These are phyloP conservation scores for Ogataea sp. DNA, from an alignment of 805 yeast species.

Conservation along the genomic window DNA sequence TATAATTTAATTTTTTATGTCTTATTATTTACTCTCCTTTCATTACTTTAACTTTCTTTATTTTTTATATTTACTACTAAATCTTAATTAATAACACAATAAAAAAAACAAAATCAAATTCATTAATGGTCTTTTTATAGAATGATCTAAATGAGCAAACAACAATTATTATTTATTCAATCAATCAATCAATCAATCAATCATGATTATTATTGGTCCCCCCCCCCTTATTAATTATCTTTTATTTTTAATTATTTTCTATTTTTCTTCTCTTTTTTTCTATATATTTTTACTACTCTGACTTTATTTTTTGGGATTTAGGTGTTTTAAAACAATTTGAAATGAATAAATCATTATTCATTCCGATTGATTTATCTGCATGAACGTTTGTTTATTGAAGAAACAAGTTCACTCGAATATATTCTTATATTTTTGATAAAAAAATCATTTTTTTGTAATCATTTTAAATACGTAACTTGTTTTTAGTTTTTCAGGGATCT, in stretches of 20 bases:
- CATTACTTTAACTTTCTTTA: background rate
- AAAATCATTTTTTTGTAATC: too few relatives aligned
- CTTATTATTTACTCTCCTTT: background rate
- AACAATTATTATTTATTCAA: background rate
- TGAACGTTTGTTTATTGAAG: constrained; percentile 34
- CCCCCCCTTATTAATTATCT: background rate
- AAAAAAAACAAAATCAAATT: too few relatives aligned
- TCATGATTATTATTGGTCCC: background rate
- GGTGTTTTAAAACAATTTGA: background rate
- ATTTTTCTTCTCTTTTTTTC: background rate
- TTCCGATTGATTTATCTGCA: constrained; percentile 12
- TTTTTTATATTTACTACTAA: background rate
- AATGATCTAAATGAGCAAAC: constrained; percentile 7
- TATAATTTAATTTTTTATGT: background rate
- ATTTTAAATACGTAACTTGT: too few relatives aligned
- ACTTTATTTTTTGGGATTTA: constrained; percentile 1
- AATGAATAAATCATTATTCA: constrained; percentile 1
- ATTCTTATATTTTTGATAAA: background rate
- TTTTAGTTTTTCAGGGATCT: too few relatives aligned
- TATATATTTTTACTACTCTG: background rate
- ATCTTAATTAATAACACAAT: too few relatives aligned
- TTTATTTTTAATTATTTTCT: background rate
- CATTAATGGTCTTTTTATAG: constrained; percentile 7
- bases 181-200: background rate
- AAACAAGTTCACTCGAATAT: constrained; percentile 24